Conservation (phyloP, 257 asterid genomes). For the Scutellaria barbata region DNA sequence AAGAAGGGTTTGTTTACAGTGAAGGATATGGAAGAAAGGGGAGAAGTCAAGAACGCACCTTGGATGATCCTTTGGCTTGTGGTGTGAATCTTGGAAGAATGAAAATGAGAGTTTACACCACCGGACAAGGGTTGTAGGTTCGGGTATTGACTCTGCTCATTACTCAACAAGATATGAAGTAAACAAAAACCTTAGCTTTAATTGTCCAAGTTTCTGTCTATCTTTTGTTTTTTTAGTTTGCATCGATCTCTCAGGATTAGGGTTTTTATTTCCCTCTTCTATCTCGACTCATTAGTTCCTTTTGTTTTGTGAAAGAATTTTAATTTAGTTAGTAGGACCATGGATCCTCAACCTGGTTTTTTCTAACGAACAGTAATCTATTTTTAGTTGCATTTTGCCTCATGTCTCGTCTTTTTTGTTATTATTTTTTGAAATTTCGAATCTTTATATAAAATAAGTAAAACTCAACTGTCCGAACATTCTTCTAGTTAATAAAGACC, state of each 20-base stretch:
- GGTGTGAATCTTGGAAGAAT: constrained; percentile 15
- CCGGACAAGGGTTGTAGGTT: constrained; percentile 59
- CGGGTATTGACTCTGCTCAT: constrained; percentile 81
- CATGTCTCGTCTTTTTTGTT: neutral
- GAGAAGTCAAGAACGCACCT: constrained; percentile 93
- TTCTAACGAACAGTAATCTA: constrained; percentile 15
- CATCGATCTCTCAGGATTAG: constrained; percentile 1
- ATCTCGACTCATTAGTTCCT: constrained; percentile 16
- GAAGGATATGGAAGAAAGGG: constrained; percentile 31
- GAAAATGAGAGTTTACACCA: constrained; percentile 28
- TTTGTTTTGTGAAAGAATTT: constrained; percentile 28
- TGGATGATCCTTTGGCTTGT: constrained; percentile 46
- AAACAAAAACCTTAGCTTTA: constrained; percentile 39
- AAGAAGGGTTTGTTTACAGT: constrained; percentile 41
- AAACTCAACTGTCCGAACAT: no score
- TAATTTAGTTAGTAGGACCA: constrained; percentile 28
- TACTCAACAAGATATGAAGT: constrained; percentile 7
- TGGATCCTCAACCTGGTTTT: constrained; percentile 28
- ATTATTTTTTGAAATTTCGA: neutral
- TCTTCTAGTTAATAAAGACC: no score
- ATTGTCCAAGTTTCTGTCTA: constrained; percentile 15
- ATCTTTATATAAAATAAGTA: neutral
- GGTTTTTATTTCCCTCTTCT: neutral
- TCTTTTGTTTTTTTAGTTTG: constrained; percentile 18
- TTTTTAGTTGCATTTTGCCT: neutral